Base-by-base conservation (phyloP, 306 rosid species). In the Acacia crassicarpa region DNA sequence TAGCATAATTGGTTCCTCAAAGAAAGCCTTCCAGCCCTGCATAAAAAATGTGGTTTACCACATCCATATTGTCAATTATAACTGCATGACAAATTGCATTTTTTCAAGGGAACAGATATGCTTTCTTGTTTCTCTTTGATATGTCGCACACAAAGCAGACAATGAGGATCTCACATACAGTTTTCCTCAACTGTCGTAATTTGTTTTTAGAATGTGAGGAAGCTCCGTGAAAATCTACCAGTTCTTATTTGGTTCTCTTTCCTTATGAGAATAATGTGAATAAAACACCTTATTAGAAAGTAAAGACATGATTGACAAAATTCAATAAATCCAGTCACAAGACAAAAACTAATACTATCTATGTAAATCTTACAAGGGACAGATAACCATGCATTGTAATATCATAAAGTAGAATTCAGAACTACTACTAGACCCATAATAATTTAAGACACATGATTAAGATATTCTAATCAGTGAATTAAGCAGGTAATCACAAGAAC, bases 21-120 rank as follows among this genome's bases (percentile, higher is more conserved):
- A 95, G 91, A 95, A 95, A 14, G 98, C 90, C 91, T 90, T 93
- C 99, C 99, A 95, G 33, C 99, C 99, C 99, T 95, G 94, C 88
- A 84, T 46, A 65, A 68, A 84, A 61, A 89, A 75, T 30, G 48
- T 43, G 75, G 82, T 63, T 84, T 59, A 77, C 67, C 51, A 86
- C 25, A 76, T 59, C 58, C 32, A 75, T 73, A 59, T 82, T 84
- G 75, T 76, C 32, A 41, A 54, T 10, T 74, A 44, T 23, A 38
- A 80, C 76, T 8, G 46, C 78, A 80, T 44, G 74, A 62, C 82
- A 67, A 81, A 58, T 67, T 51, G 25, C 81, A 74, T 62, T 67
- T 80, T 83, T 77, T 81, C 22, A 83, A 54, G 65, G 17, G 45
- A 75, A 75, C 76, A 78, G 44, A 66, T 40, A 80, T 43, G 45